A percentile compares a stretch with the other conserved stretches of the same genome.
Evolutionary conservation across 768 basidiomycete species (phyloP).

Genomic region (Psilocybe sp.): DNA sequence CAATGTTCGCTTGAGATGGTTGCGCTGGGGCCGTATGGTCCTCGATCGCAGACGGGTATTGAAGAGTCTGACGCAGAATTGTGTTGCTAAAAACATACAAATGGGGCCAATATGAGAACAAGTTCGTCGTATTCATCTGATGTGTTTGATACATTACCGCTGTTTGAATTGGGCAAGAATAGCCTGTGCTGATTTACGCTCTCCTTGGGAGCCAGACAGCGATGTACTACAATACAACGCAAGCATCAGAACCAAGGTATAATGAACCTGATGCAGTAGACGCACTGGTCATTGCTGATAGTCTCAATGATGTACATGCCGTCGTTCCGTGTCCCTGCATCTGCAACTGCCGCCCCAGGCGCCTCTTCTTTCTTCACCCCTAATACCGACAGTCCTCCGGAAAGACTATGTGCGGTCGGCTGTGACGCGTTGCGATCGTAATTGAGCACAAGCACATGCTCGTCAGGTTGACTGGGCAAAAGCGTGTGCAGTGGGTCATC

Average conservation of each 20-base stretch:
- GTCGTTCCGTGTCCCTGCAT: slow-evolving; percentile 50
- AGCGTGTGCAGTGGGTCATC: slow-evolving; percentile 74
- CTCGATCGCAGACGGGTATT: slow-evolving; percentile 8
- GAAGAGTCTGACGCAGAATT: slow-evolving; percentile 51
- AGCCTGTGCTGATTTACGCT: slow-evolving; percentile 46
- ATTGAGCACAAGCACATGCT: slow-evolving; percentile 75
- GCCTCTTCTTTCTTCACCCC: slow-evolving; percentile 69
- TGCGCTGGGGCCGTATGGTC: too few species aligned
- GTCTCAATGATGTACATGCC: slow-evolving; percentile 80
- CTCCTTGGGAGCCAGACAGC: slow-evolving; percentile 24
- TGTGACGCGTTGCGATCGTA: slow-evolving; percentile 46
- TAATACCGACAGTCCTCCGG: slow-evolving; percentile 43
- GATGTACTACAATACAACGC: slow-evolving; percentile 2
- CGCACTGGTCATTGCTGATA: slow-evolving; percentile 52
- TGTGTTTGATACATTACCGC: slow-evolving; percentile 37
- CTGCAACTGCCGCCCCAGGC: slow-evolving; percentile 62
- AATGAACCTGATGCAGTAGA: slow-evolving; percentile 3
- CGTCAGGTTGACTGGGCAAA: slow-evolving; percentile 55
- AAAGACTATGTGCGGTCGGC: slow-evolving; percentile 52
- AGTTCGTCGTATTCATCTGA: too few species aligned
- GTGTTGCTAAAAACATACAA: slow-evolving; percentile 15
- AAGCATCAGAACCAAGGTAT: too few species aligned
- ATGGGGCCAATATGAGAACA: too few species aligned
- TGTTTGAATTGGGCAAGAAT: slow-evolving; percentile 66
- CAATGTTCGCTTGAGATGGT: too few species aligned